Evolutionary conservation across 306 rosid genomes (phyloP).

Genomic region (Dryas octopetala): DNA sequence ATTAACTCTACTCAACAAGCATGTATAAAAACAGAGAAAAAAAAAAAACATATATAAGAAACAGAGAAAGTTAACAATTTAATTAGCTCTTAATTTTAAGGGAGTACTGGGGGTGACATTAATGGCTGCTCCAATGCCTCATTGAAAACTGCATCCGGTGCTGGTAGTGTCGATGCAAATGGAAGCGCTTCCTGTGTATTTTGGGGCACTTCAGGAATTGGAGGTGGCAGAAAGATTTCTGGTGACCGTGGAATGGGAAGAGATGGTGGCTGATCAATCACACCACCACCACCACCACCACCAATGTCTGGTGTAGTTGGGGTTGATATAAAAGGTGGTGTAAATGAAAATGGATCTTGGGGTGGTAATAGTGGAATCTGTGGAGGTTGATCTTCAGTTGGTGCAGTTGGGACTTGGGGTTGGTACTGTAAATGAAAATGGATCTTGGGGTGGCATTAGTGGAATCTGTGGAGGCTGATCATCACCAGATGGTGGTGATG

Average conservation of each 20-base stretch:
- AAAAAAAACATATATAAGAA: not conserved
- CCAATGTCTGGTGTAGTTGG: slow-evolving; percentile 40
- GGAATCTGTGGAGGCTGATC: not conserved
- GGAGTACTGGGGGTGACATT: slow-evolving; percentile 27
- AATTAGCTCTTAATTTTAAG: not conserved
- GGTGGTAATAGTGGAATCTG: too few relatives aligned
- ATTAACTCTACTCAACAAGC: not conserved
- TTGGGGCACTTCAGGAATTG: slow-evolving; percentile 44
- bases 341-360: slow-evolving; percentile 33
- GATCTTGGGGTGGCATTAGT: slow-evolving; percentile 12
- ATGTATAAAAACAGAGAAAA: not conserved
- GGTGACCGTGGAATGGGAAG: slow-evolving; percentile 36
- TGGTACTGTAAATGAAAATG: slow-evolving; percentile 38
- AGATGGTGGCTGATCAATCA: slow-evolving; percentile 27
- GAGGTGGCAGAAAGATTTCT: slow-evolving; percentile 37
- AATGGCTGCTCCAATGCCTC: slow-evolving; percentile 25
- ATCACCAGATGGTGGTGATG: slow-evolving; percentile 38
- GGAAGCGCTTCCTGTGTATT: slow-evolving; percentile 41
- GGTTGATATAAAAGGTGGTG: slow-evolving; percentile 19
- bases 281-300: not conserved
- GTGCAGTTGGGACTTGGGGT: slow-evolving; percentile 35
- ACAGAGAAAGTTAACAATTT: slow-evolving; percentile 19
- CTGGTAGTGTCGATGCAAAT: too few relatives aligned
- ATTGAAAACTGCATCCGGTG: slow-evolving; percentile 27
- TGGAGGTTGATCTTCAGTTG: not conserved